These are phyloP conservation scores for Ophiostoma tasmaniense DNA, from an alignment of 2,329 filamentous ascomycete genomes.

Conservation along the genomic window DNA sequence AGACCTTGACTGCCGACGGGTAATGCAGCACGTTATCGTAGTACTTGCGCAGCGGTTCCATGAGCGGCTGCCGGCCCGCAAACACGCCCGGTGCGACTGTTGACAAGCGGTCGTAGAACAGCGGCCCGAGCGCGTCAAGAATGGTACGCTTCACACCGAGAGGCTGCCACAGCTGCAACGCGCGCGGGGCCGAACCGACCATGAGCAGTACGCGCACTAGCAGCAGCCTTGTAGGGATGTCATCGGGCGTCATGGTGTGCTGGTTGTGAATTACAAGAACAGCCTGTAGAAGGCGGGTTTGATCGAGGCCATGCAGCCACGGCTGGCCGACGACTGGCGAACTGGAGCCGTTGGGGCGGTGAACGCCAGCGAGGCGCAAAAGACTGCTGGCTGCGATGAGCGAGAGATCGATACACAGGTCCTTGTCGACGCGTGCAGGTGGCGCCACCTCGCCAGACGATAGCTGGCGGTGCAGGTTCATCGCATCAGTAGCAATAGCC, in stretches of 20 bases:
- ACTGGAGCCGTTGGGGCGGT: neutral
- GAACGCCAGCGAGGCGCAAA: conserved; percentile 27
- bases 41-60: conserved; percentile 37
- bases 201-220: conserved; percentile 44
- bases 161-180: conserved; percentile 40
- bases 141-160: conserved; percentile 50
- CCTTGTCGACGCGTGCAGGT: conserved; percentile 24
- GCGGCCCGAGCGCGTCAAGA: conserved; percentile 46
- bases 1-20: conserved; percentile 33
- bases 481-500: conserved; percentile 21
- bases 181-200: conserved; percentile 41
- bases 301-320: conserved; percentile 22
- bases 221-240: conserved; percentile 40
- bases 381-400: conserved; percentile 27
- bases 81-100: conserved; percentile 41
- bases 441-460: conserved; percentile 15
- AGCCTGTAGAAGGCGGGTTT: conserved; percentile 38
- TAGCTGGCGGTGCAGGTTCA: conserved; percentile 22
- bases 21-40: conserved; percentile 36
- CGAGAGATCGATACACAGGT: conserved; percentile 28
- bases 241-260: conserved; percentile 36
- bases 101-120: conserved; percentile 49
- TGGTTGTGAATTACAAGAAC: conserved; percentile 43
- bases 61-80: conserved; percentile 29
- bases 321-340: neutral